Evolutionary conservation across 1,284 basidiomycete species (phyloP).

Genomic region (Trichosporon inkin): DNA sequence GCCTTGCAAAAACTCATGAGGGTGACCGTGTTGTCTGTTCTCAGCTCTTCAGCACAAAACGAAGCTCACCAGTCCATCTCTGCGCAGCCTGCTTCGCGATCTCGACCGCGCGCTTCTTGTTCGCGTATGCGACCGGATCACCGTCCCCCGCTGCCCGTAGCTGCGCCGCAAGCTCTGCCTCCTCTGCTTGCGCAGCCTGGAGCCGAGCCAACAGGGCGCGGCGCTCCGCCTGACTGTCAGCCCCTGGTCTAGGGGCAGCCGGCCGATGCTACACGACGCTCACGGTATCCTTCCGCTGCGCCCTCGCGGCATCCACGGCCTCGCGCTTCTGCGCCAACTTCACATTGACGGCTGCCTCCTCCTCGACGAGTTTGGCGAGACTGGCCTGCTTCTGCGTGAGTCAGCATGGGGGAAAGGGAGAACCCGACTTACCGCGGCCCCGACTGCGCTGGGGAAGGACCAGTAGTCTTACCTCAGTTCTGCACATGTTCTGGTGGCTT

Average conservation of each 20-base stretch:
- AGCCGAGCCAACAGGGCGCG: constrained; percentile 54
- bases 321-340: constrained; percentile 40
- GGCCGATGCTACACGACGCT: background rate
- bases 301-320: constrained; percentile 47
- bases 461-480: constrained; percentile 66
- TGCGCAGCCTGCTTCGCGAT: constrained; percentile 73
- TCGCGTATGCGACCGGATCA: constrained; percentile 72
- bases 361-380: constrained; percentile 58
- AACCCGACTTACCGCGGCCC: constrained; percentile 59
- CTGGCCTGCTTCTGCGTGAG: constrained; percentile 50
- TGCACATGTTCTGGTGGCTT: constrained; percentile 30
- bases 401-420: background rate
- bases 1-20: constrained; percentile 22
- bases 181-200: constrained; percentile 11
- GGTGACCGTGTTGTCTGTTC: constrained; percentile 41
- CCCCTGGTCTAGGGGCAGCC: background rate
- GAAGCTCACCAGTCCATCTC: constrained; percentile 70
- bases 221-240: constrained; percentile 57
- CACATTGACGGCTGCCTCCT: constrained; percentile 52
- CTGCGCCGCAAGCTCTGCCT: constrained; percentile 54
- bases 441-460: constrained; percentile 83
- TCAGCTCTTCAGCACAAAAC: background rate
- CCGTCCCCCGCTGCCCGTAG: constrained; percentile 67
- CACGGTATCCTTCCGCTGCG: background rate
- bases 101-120: constrained; percentile 63